Evolutionary conservation across 2,329 filamentous ascomycete species (phyloP).

Genomic region (Arthroderma uncinatum): DNA sequence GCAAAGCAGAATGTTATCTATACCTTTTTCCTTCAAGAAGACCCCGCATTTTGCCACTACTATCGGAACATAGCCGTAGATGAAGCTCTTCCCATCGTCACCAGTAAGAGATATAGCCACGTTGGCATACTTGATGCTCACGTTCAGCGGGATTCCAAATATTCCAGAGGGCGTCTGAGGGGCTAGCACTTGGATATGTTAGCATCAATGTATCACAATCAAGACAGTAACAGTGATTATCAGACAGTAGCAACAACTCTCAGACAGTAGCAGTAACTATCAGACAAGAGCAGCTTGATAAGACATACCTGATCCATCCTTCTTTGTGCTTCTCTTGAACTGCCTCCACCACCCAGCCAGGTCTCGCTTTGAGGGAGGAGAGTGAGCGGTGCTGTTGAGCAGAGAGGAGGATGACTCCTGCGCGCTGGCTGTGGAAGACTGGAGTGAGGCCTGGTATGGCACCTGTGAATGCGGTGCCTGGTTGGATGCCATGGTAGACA

Average conservation of each 20-base stretch:
- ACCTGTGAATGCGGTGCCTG: constrained; percentile 2
- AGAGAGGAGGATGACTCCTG: constrained; percentile 16
- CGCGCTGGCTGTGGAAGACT: neutral
- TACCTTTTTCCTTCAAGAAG: constrained; percentile 95
- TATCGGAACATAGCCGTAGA: constrained; percentile 96
- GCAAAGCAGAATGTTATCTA: constrained; percentile 21
- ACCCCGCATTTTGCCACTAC: constrained; percentile 97
- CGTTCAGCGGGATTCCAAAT: constrained; percentile 83
- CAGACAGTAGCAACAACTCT: neutral
- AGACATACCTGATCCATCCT: constrained; percentile 50
- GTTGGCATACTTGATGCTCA: constrained; percentile 95
- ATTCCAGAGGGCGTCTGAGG: constrained; percentile 54
- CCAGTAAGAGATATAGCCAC: constrained; percentile 95
- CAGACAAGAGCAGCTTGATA: neutral
- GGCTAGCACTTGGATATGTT: constrained; percentile 3
- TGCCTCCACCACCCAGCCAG: constrained; percentile 95
- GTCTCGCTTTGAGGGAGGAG: constrained; percentile 70
- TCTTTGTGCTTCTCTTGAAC: constrained; percentile 64
- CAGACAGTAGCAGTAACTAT: neutral
- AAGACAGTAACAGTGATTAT: neutral
- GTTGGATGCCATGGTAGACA: neutral
- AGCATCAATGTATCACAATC: neutral
- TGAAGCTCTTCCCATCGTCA: constrained; percentile 85
- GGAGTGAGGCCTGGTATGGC: constrained; percentile 5
- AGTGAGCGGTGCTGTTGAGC: constrained; percentile 40